These are phyloP conservation scores for Austroboletus niveus DNA, from an alignment of 1,284 basidiomycete genomes.

Conservation along the genomic window DNA sequence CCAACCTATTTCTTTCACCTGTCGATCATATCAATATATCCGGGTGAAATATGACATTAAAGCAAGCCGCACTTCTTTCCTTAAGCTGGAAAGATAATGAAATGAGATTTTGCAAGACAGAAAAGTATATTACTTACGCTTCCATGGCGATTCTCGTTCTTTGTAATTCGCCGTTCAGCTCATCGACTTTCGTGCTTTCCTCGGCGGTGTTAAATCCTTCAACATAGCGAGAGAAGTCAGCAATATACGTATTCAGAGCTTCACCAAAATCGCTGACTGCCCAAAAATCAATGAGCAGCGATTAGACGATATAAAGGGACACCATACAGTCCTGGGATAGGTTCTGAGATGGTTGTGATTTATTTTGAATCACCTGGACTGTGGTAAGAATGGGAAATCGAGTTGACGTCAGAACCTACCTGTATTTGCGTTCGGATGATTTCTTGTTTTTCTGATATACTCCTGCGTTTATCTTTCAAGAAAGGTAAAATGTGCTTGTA, in stretches of 20 bases:
- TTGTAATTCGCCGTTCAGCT: constrained; percentile 2
- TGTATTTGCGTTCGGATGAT: constrained; percentile 17
- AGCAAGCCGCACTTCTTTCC: constrained; percentile 10
- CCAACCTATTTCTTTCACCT: constrained; percentile 20
- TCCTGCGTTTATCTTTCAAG: constrained; percentile 8
- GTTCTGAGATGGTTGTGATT: constrained; percentile 15
- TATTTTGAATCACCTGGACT: constrained; percentile 11
- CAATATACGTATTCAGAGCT: constrained; percentile 16
- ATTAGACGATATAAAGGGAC: not conserved
- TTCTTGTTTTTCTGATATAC: constrained; percentile 10
- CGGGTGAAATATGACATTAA: not conserved
- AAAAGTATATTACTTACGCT: constrained; percentile 5
- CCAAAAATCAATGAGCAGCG: not conserved
- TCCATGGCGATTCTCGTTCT: constrained; percentile 15
- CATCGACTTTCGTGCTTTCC: constrained; percentile 7
- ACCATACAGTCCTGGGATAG: constrained; percentile 22
- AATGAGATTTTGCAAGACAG: not conserved
- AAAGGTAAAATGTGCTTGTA: constrained; percentile 16
- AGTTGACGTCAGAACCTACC: not conserved
- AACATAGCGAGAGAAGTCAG: constrained; percentile 13
- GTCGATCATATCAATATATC: constrained; percentile 1
- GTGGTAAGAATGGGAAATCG: constrained; percentile 1
- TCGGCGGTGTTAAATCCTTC: constrained; percentile 6
- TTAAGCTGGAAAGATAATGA: constrained; percentile 10
- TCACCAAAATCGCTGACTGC: constrained; percentile 18